phyloP scores from a whole-genome alignment of 169 alveolate species.

The Blepharisma undulans region DNA sequence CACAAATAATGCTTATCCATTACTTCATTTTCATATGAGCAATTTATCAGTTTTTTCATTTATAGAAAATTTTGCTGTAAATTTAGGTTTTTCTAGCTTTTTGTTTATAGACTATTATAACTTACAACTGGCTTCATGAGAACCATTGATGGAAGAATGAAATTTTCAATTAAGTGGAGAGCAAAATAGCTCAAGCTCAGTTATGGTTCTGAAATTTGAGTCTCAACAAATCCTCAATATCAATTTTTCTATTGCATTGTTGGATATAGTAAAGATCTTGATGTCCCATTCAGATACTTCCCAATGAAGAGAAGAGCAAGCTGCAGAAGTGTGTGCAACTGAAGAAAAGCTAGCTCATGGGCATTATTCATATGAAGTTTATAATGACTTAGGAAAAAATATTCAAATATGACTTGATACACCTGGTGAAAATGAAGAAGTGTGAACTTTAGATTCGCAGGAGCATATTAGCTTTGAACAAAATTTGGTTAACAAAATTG shows the following conservation, averaged over 20 bases:
- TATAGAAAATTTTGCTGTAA: neutral
- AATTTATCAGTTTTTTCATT: neutral
- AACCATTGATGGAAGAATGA: constrained; percentile 39
- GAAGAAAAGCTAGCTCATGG: constrained; percentile 39
- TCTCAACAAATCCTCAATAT: neutral
- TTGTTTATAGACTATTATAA: constrained; percentile 19
- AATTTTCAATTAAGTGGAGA: neutral
- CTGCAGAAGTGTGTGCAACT: neutral
- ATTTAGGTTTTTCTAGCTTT: neutral
- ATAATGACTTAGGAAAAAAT: neutral
- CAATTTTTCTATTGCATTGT: neutral
- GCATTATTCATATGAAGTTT: neutral
- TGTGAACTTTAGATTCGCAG: neutral
- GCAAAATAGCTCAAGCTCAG: neutral
- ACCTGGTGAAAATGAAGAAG: neutral
- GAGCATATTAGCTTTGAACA: neutral
- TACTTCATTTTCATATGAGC: neutral
- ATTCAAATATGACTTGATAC: neutral
- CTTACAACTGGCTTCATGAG: constrained; percentile 10
- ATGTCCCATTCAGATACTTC: too few relatives aligned
- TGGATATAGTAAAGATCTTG: too few relatives aligned
- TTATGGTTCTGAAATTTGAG: neutral
- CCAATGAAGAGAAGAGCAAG: neutral
- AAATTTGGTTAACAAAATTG: neutral
- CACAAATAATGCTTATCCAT: neutral